A percentile compares a stretch with the other conserved stretches of the same genome.
Conservation (phyloP, 2,329 filamentous ascomycete species). For the Phialophora expanda region DNA sequence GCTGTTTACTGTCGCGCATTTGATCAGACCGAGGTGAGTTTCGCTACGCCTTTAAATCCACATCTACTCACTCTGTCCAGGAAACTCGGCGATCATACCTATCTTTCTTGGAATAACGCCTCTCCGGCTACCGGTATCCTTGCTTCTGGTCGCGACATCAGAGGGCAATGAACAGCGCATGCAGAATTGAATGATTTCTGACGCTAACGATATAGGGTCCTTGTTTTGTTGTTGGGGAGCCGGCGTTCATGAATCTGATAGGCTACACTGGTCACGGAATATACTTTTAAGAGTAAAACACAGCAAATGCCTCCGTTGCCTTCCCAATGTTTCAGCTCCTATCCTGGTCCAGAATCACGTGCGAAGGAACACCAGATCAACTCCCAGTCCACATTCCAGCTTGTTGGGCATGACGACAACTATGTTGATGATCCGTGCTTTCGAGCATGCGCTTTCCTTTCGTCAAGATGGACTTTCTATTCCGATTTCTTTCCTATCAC, state of each 20-base stretch:
- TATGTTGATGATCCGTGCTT: constrained; percentile 16
- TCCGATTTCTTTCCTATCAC: background rate
- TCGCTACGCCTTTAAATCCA: background rate
- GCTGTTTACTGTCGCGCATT: constrained; percentile 86
- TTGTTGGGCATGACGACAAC: background rate
- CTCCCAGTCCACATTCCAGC: constrained; percentile 14
- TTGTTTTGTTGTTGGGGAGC: constrained; percentile 14
- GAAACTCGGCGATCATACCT: constrained; percentile 97
- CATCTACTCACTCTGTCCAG: constrained; percentile 53
- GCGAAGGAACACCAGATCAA: background rate
- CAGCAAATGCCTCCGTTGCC: background rate
- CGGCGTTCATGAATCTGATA: constrained; percentile 29
- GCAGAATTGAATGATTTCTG: constrained; percentile 30
- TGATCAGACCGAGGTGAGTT: constrained; percentile 83
- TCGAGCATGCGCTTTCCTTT: constrained; percentile 5
- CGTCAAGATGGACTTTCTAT: background rate
- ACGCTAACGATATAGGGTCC: constrained; percentile 27
- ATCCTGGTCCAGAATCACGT: background rate
- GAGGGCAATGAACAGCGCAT: constrained; percentile 33
- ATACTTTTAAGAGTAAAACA: background rate
- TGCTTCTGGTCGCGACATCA: constrained; percentile 62
- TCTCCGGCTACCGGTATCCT: constrained; percentile 58
- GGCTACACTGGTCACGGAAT: constrained; percentile 3
- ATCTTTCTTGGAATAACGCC: constrained; percentile 91
- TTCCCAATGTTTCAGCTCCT: background rate